A percentile compares a stretch with the other conserved stretches of the same genome.
phyloP scores from a whole-genome alignment of 768 basidiomycete genomes.

The Podaxis mareebaensis region DNA sequence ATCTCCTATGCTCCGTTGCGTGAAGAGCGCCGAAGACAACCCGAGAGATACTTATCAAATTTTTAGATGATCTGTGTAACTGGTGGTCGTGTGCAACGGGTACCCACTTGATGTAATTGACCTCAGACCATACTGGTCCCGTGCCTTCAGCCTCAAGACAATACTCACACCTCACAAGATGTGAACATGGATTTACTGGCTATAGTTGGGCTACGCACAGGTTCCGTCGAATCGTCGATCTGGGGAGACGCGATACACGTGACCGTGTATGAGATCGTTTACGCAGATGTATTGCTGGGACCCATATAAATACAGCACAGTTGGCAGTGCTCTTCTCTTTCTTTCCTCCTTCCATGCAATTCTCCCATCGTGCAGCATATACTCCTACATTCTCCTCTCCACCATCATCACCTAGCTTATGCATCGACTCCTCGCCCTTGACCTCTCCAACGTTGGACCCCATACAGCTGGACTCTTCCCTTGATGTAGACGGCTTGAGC shows the following conservation, averaged over 20 bases:
- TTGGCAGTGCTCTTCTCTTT: conserved; percentile 1
- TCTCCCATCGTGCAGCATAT: conserved; percentile 15
- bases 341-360: conserved; percentile 24
- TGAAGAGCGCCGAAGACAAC: too few species aligned
- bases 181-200: background rate
- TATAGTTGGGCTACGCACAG: background rate
- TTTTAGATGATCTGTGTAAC: background rate
- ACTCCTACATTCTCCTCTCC: conserved; percentile 31
- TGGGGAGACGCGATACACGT: conserved; percentile 15
- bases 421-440: conserved; percentile 46
- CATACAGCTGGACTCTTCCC: conserved; percentile 22
- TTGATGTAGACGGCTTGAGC: conserved; percentile 19
- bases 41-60: background rate
- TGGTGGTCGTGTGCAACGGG: background rate
- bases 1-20: too few species aligned
- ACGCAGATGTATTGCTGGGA: background rate
- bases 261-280: conserved; percentile 18
- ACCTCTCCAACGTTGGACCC: conserved; percentile 46
- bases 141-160: background rate
- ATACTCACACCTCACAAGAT: too few species aligned
- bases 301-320: conserved; percentile 12
- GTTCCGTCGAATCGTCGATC: too few species aligned
- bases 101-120: background rate
- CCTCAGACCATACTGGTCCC: background rate
- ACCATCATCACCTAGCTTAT: conserved; percentile 33